These are phyloP conservation scores for Fraxinus floribunda DNA, from an alignment of 305 asterid genomes.

Conservation along the genomic window DNA sequence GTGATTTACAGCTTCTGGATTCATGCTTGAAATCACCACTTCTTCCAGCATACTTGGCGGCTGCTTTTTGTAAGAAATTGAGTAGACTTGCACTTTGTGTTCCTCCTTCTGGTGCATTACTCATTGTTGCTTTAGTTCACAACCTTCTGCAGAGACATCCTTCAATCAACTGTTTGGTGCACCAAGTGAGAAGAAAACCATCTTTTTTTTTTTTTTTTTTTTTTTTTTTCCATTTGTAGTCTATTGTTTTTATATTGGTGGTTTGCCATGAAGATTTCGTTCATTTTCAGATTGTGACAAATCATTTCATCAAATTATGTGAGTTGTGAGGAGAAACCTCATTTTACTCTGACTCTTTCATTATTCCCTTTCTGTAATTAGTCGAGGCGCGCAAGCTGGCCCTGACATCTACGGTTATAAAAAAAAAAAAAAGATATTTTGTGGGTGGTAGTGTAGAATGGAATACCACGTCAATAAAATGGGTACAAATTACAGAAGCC, in stretches of 20 bases:
- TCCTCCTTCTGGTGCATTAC: conserved; percentile 83
- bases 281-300: not conserved
- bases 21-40: conserved; percentile 92
- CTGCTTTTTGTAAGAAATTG: conserved; percentile 87
- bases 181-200: conserved; percentile 48
- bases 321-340: not conserved
- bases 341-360: not conserved
- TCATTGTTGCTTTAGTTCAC: conserved; percentile 77
- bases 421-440: no score
- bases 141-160: conserved; percentile 94
- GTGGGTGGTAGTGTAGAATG: not conserved
- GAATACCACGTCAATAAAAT: not conserved
- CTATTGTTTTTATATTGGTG: not conserved
- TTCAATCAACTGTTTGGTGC: conserved; percentile 85
- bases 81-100: conserved; percentile 75
- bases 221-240: not conserved
- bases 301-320: not conserved
- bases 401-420: no score
- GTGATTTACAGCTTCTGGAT: conserved; percentile 74
- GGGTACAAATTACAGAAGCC: not conserved
- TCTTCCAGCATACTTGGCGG: conserved; percentile 94
- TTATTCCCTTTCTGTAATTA: not conserved
- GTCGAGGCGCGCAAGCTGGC: no score
- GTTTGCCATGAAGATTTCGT: not conserved
- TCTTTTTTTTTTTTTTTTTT: not conserved